Percentiles rank a stretch among this genome's conserved stretches.
Evolutionary conservation across 495 filamentous ascomycete species (phyloP).

Genomic region (Aspergillus kassunensis): DNA sequence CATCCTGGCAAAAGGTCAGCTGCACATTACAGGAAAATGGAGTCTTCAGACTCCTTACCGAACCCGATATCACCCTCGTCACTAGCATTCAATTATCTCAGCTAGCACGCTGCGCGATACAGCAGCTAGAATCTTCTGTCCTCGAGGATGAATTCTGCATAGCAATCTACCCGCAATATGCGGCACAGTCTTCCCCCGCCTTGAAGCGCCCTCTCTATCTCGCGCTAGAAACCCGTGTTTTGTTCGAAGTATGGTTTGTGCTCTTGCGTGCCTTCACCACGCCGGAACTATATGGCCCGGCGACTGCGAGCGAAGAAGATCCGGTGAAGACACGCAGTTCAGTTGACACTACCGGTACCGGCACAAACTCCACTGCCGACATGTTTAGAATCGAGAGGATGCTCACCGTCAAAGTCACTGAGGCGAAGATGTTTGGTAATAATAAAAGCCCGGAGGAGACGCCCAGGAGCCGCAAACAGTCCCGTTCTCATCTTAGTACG

Average conservation of each 20-base stretch:
- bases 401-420: conserved; percentile 56
- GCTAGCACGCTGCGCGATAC: conserved; percentile 82
- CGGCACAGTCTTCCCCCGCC: conserved; percentile 52
- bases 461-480: conserved; percentile 38
- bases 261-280: conserved; percentile 88
- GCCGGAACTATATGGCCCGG: conserved; percentile 81
- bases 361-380: conserved; percentile 33
- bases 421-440: conserved; percentile 50
- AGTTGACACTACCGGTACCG: conserved; percentile 10
- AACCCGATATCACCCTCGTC: conserved; percentile 73
- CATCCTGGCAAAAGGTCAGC: conserved; percentile 79
- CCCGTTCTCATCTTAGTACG: conserved; percentile 33
- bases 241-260: conserved; percentile 97
- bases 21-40: conserved; percentile 95
- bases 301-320: conserved; percentile 30
- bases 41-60: conserved; percentile 84
- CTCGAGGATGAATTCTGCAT: conserved; percentile 92
- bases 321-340: conserved; percentile 21
- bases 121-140: conserved; percentile 86
- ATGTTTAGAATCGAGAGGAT: conserved; percentile 66
- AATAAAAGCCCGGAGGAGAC: conserved; percentile 29
- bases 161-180: conserved; percentile 83
- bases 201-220: conserved; percentile 63
- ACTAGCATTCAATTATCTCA: conserved; percentile 85
- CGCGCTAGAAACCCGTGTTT: conserved; percentile 76